Evolutionary conservation across 805 yeast genomes (phyloP), one percentile per base, ranked within the genome.

Genomic region (Yarrowia hollandica): DNA sequence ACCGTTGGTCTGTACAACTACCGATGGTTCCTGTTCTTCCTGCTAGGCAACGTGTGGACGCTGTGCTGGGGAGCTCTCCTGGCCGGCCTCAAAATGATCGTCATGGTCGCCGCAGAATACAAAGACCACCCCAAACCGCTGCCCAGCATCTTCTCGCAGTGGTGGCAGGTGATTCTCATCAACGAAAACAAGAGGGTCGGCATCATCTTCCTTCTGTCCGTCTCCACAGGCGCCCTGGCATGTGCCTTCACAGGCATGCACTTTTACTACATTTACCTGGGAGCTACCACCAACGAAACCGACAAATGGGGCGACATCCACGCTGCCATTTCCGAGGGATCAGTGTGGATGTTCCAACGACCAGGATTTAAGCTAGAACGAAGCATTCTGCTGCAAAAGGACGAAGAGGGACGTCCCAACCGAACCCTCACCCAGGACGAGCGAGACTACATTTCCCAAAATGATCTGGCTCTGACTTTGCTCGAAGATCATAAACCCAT

Each of bases 241-340:
- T 61, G 70, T 11, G 75, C 78, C 50, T 82, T 82, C 63, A 60
- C 75, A 1, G 67, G 64, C 23, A 68, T 76, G 60, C 88, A 84
- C 63, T 35, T 82, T 22, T 67, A 76, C 28, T 76, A 81, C 62
- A 72, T 86, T 1, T 78, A 76, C 62, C 75, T 79, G 38, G 96
- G 96, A 0, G 83, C 83, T 68, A 86, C 94, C 11, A 85, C 91
- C 4, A 86, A 85, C 66, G 96, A 88, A 69, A 73, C 80, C 15
- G 82, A 76, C 54, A 88, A 88, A 67, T 88, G 95, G 95, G 79
- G 74, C 16, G 82, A 77, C 3, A 75, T 88, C 12, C 83, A 83
- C 59, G 78, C 79, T 50, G 73, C 82, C 60, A 69, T 81, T 54
- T 65, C 74, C 9, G 74, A 75, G 11, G 77, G 77, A 0, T 67